Conservation (phyloP, 2,329 filamentous ascomycete species). For the Byssochlamys sp. region DNA sequence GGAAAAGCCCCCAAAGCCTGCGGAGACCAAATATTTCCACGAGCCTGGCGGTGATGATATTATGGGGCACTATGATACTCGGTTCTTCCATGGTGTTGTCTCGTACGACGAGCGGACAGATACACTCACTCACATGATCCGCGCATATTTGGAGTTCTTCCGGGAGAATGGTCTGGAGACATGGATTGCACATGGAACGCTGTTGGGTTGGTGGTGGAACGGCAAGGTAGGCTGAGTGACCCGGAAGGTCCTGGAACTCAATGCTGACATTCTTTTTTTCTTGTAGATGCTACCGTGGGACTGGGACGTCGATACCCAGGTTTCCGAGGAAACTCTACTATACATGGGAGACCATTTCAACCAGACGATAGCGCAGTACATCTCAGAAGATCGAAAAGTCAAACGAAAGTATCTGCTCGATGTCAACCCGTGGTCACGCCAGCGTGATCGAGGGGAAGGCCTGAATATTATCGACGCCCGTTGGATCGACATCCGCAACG, state of each 20-base stretch:
- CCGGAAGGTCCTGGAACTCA: neutral
- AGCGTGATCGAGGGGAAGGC: conserved; percentile 55
- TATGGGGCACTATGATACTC: conserved; percentile 63
- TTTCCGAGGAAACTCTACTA: conserved; percentile 56
- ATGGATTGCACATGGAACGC: conserved; percentile 76
- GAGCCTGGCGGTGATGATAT: conserved; percentile 53
- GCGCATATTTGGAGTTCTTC: conserved; percentile 63
- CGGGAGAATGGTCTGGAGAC: conserved; percentile 59
- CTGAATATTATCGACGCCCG: conserved; percentile 73
- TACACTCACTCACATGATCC: conserved; percentile 59
- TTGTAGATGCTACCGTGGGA: conserved; percentile 67
- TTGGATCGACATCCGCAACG: conserved; percentile 68
- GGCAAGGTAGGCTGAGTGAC: conserved; percentile 36
- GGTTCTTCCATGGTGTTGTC: conserved; percentile 58
- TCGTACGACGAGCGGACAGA: conserved; percentile 57
- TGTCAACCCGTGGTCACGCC: conserved; percentile 60
- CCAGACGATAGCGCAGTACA: conserved; percentile 49
- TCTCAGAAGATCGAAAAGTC: conserved; percentile 31
- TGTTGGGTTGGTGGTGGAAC: conserved; percentile 88
- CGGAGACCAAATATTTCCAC: conserved; percentile 52
- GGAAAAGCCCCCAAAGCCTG: neutral
- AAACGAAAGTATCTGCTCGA: conserved; percentile 59
- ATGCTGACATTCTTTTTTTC: neutral
- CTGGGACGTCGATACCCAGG: conserved; percentile 73
- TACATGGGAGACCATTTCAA: conserved; percentile 60